Evolutionary conservation across 768 basidiomycete species (phyloP).

Genomic region (Cantharellus anzutake): DNA sequence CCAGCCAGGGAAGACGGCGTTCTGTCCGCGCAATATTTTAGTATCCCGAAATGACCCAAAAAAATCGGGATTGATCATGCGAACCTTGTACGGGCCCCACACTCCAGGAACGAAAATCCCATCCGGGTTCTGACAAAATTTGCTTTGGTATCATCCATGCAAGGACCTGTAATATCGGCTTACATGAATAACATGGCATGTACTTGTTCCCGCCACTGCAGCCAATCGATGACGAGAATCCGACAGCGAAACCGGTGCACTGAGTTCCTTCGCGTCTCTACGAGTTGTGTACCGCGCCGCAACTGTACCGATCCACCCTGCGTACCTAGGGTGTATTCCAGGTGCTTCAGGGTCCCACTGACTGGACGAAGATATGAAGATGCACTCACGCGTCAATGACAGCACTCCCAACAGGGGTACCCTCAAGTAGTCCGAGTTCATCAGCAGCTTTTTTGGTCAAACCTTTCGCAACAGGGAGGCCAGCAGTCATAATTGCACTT

Average conservation of each 20-base stretch:
- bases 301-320: conserved; percentile 94
- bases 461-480: conserved; percentile 67
- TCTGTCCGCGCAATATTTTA: conserved; percentile 21
- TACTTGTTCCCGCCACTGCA: conserved; percentile 89
- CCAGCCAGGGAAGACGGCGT: conserved; percentile 82
- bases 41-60: neutral
- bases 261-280: conserved; percentile 31
- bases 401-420: conserved; percentile 84
- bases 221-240: conserved; percentile 73
- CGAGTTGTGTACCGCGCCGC: conserved; percentile 42
- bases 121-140: conserved; percentile 39
- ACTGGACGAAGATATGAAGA: neutral
- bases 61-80: neutral
- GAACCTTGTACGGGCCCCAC: conserved; percentile 80
- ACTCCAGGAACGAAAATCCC: conserved; percentile 80
- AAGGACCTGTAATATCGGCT: conserved; percentile 4
- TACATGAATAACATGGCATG: conserved; percentile 86
- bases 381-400: conserved; percentile 77
- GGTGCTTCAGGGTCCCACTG: neutral
- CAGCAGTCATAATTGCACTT: conserved; percentile 49
- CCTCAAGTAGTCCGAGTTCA: conserved; percentile 68
- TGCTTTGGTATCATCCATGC: neutral
- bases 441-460: conserved; percentile 59
- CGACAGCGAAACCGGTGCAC: conserved; percentile 38
- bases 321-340: conserved; percentile 24